A percentile compares a stretch with the other conserved stretches of the same genome.
Conservation (phyloP, 108 stramenopile genomes). For the Conticribra guillardii region DNA sequence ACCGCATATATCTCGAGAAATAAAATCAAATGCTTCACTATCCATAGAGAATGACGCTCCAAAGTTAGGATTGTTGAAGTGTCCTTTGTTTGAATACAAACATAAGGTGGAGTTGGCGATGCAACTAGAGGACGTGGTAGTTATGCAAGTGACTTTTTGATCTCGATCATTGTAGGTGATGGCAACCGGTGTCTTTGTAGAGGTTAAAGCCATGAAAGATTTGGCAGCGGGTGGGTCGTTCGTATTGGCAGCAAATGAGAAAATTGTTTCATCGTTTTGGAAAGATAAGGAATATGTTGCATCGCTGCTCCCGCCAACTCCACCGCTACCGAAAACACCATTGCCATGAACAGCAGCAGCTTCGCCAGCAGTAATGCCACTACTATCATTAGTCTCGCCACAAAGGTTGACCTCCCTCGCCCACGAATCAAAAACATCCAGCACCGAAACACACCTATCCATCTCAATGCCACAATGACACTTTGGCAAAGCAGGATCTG, state of each 20-base stretch:
- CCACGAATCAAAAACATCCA: conserved; percentile 30
- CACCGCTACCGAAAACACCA: conserved; percentile 3
- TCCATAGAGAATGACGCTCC: conserved; percentile 11
- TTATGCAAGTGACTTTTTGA: conserved; percentile 3
- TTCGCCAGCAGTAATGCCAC: neutral
- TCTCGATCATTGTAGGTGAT: conserved; percentile 4
- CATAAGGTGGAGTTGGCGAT: neutral
- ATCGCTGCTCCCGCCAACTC: neutral
- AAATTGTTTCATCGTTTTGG: conserved; percentile 3
- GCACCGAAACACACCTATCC: conserved; percentile 24
- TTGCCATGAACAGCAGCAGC: neutral
- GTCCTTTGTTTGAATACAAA: conserved; percentile 3
- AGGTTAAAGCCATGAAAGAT: neutral
- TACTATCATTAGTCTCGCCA: neutral
- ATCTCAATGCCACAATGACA: conserved; percentile 18
- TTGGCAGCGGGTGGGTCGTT: neutral
- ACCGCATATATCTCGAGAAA: neutral
- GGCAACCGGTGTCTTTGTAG: conserved; percentile 1
- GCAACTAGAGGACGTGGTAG: conserved; percentile 6
- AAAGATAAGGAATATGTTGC: conserved; percentile 4
- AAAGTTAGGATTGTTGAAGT: conserved; percentile 5
- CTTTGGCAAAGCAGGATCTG: conserved; percentile 12
- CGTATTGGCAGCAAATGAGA: conserved; percentile 2
- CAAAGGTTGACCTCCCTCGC: conserved; percentile 24
- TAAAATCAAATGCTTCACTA: conserved; percentile 2